Evolutionary conservation across 345 rosid species (phyloP).

Genomic region (Toxicodendron radicans): DNA sequence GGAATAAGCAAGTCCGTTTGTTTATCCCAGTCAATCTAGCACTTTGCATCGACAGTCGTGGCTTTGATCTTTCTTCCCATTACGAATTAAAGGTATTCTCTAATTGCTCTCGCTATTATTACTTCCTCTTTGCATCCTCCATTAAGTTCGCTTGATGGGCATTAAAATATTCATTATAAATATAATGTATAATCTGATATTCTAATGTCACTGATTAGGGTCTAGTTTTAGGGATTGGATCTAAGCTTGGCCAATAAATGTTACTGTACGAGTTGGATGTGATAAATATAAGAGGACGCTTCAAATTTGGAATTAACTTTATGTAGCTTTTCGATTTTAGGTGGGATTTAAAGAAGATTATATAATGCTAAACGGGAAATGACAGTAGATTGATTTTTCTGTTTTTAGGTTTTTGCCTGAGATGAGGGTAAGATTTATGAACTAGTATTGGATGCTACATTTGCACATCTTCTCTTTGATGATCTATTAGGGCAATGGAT

Average conservation of each 20-base stretch:
- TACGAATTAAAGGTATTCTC: conserved; percentile 3
- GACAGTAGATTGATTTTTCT: not conserved
- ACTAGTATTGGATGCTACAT: not conserved
- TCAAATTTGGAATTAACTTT: not conserved
- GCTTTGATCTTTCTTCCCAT: not conserved
- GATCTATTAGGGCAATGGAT: not conserved
- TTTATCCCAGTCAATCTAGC: not conserved
- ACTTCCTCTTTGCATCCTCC: no score
- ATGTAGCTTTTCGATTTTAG: not conserved
- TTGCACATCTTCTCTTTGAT: not conserved
- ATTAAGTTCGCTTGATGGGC: not conserved
- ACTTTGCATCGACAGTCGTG: not conserved
- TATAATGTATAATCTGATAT: not conserved
- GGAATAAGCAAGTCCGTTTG: not conserved
- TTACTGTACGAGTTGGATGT: not conserved
- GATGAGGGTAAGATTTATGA: not conserved
- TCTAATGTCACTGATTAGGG: not conserved
- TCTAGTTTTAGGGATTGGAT: not conserved
- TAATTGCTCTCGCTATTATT: not conserved
- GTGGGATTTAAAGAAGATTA: not conserved
- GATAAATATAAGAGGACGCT: not conserved
- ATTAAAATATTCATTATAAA: not conserved
- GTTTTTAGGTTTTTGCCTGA: not conserved
- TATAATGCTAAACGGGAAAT: not conserved
- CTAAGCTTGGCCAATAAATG: not conserved